These are phyloP conservation scores for Citrus sp. DNA, from an alignment of 345 rosid genomes.

Conservation along the genomic window DNA sequence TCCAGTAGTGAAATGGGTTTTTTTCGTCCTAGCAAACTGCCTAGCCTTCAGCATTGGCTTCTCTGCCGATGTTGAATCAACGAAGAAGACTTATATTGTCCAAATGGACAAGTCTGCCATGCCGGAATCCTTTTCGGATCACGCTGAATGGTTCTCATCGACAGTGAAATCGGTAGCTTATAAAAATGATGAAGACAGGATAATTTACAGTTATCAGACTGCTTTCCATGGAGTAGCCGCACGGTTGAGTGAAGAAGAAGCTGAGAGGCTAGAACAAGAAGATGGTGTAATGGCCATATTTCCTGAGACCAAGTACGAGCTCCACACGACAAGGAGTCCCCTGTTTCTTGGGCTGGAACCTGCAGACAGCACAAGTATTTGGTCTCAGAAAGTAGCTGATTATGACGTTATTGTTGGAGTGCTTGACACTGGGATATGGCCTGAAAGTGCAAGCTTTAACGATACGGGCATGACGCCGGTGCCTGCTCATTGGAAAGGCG, in stretches of 20 bases:
- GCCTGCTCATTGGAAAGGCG: conserved; percentile 69
- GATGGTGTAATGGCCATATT: conserved; percentile 52
- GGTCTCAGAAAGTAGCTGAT: conserved; percentile 46
- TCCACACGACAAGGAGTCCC: conserved; percentile 81
- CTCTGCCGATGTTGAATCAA: conserved; percentile 15
- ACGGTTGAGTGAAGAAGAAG: conserved; percentile 52
- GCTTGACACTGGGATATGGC: conserved; percentile 80
- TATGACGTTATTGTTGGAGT: conserved; percentile 80
- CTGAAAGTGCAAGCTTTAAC: conserved; percentile 66
- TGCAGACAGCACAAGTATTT: conserved; percentile 36
- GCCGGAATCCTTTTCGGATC: conserved; percentile 57
- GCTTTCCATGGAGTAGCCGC: conserved; percentile 71
- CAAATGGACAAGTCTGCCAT: conserved; percentile 84
- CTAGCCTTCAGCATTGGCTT: conserved; percentile 30
- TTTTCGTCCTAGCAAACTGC: conserved; percentile 29
- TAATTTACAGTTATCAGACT: conserved; percentile 62
- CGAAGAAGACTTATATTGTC: conserved; percentile 65
- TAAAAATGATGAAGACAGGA: conserved; percentile 35
- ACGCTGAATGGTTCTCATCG: conserved; percentile 77
- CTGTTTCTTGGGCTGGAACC: conserved; percentile 61
- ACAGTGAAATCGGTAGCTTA: conserved; percentile 48
- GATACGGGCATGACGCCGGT: conserved; percentile 54
- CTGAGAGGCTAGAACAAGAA: conserved; percentile 46
- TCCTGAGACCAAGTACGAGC: conserved; percentile 56
- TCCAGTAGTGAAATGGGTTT: conserved; percentile 33